Evolutionary conservation across 2,329 filamentous ascomycete species (phyloP).

Genomic region (Diaporthe vexans): DNA sequence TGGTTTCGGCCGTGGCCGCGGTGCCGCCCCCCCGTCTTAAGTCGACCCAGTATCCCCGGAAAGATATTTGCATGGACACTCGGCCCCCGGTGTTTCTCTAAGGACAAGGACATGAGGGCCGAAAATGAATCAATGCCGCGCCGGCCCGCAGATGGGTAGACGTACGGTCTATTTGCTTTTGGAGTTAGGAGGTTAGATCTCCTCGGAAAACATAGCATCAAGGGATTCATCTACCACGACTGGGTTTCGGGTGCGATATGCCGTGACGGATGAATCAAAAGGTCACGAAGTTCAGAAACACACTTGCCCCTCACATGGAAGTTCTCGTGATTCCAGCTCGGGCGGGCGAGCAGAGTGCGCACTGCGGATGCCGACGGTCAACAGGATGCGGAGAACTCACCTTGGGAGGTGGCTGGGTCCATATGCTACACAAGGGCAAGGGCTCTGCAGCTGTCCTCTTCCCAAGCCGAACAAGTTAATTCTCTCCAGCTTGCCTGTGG

Average conservation of each 20-base stretch:
- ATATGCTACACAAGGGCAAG: background rate
- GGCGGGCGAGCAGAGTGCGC: background rate
- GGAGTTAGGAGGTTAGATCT: constrained; percentile 52
- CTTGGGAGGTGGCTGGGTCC: background rate
- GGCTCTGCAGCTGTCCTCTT: background rate
- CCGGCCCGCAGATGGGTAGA: constrained; percentile 48
- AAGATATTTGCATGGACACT: constrained; percentile 43
- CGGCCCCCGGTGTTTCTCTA: constrained; percentile 40
- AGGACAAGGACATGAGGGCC: constrained; percentile 44
- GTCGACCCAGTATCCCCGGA: constrained; percentile 54
- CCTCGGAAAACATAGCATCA: constrained; percentile 51
- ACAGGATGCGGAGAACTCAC: background rate
- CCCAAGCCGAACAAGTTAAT: constrained; percentile 6
- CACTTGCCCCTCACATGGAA: background rate
- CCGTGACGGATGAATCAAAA: constrained; percentile 42
- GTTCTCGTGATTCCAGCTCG: constrained; percentile 20
- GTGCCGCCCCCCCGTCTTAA: constrained; percentile 79
- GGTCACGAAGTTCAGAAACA: constrained; percentile 39
- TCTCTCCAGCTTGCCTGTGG: background rate
- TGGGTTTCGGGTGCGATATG: constrained; percentile 41
- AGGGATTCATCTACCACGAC: constrained; percentile 44
- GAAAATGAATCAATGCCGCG: constrained; percentile 46
- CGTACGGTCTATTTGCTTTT: constrained; percentile 49
- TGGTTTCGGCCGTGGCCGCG: constrained; percentile 90
- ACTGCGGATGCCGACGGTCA: background rate